Evolutionary conservation across 345 rosid species (phyloP), one percentile per base, ranked within the genome.

Genomic region (Moricandia arvensis): DNA sequence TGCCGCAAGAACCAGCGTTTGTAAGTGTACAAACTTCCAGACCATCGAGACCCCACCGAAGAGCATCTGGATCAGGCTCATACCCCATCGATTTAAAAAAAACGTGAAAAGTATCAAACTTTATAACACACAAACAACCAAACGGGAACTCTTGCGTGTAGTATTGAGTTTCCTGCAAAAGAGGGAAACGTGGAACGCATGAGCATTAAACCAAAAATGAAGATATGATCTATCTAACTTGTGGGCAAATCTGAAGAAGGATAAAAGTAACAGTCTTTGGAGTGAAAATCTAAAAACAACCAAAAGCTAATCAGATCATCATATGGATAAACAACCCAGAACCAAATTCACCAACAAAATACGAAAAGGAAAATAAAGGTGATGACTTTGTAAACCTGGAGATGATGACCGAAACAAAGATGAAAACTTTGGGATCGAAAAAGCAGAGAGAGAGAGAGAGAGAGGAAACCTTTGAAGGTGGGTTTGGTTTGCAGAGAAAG

Each of bases 1-100:
- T 82, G 66, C 60, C 51, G 47, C 74, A 74, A 24, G 87, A 81
- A 51, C 93, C 91, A 33, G 86, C 77, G 81, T 80, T 85, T 11
- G 90, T 71, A 78, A 84, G 80, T 13, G 87, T 35, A 68, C 90
- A 89, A 69, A 84, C 86, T 68, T 86, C 86, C 4, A 93, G 80
- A 47, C 76, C 85, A 72, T 86, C 80, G 37, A 91, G 93, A 80
- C 90, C 91, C 97, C 98, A 94, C 4, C 91, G 85, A 77, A 83
- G 74, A 76, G 83, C 87, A 82, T 94, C 96, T 53, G 91, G 90
- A 83, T 93, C 96, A 31, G 78, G 80, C 59, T 87, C 82, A 38
- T 64, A 73, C 7, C 78, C 82, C 82, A 79, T 79, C 51, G 0
- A 18, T 30, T 3, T n/a, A n/a, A 3, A 63, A 8, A 9, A 49